These are phyloP conservation scores for Aeminium ludgeri DNA, from an alignment of 495 filamentous ascomycete species.

Conservation along the genomic window DNA sequence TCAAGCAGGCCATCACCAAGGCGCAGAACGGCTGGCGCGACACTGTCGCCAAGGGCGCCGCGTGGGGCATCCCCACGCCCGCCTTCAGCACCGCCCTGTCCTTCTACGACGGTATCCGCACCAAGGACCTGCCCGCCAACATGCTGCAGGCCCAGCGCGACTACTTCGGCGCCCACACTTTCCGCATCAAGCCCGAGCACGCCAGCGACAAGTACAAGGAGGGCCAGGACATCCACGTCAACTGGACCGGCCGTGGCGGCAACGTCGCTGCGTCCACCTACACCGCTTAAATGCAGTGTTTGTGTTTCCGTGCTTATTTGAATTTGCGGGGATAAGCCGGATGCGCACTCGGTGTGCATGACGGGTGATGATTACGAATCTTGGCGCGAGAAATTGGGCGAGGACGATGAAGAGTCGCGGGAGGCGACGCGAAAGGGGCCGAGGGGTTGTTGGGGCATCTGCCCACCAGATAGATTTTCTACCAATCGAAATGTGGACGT, in stretches of 20 bases:
- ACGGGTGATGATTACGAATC: too few species aligned
- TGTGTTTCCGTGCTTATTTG: too few species aligned
- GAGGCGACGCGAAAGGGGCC: too few species aligned
- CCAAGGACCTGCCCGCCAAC: conserved; percentile 90
- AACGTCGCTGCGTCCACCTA: conserved; percentile 95
- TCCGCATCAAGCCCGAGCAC: conserved; percentile 84
- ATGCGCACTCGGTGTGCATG: too few species aligned
- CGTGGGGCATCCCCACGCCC: conserved; percentile 86
- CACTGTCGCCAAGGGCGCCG: conserved; percentile 74
- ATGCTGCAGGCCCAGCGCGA: conserved; percentile 95
- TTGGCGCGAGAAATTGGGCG: too few species aligned
- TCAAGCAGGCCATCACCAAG: conserved; percentile 95
- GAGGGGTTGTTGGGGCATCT: too few species aligned
- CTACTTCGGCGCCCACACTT: conserved; percentile 98
- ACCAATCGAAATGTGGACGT: too few species aligned
- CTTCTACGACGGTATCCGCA: conserved; percentile 97
- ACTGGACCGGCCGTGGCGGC: conserved; percentile 97
- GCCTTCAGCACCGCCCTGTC: conserved; percentile 89
- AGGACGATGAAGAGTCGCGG: too few species aligned
- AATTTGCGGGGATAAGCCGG: too few species aligned
- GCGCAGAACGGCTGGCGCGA: conserved; percentile 94
- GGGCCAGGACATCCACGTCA: conserved; percentile 89
- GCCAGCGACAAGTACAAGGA: conserved; percentile 70
- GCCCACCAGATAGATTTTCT: too few species aligned
- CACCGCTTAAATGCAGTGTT: conserved; percentile 62